Conservation (phyloP, 1,139 yeast species). For the Kodamaea derodonti region DNA sequence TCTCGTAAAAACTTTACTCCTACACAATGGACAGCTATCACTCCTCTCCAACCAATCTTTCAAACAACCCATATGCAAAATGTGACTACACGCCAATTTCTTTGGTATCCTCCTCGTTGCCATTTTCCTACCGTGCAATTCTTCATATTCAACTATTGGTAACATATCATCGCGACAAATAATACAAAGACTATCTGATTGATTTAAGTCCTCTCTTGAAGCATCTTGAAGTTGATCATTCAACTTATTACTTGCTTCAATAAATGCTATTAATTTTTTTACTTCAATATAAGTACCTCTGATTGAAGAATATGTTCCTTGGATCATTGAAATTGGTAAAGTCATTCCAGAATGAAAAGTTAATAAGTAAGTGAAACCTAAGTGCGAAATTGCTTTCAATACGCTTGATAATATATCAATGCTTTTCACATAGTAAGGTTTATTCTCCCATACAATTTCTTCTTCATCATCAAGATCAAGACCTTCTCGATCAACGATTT, state of each 20-base stretch:
- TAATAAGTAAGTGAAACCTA: slow-evolving; percentile 34
- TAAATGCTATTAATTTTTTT: slow-evolving; percentile 49
- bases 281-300: slow-evolving; percentile 48
- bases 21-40: slow-evolving; percentile 87
- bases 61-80: slow-evolving; percentile 84
- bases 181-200: slow-evolving; percentile 65
- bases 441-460: slow-evolving; percentile 68
- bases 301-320: slow-evolving; percentile 60
- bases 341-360: slow-evolving; percentile 51
- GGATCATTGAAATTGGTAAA: slow-evolving; percentile 63
- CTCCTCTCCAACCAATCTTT: slow-evolving; percentile 93
- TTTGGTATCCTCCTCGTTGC: slow-evolving; percentile 59
- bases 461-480: slow-evolving; percentile 24
- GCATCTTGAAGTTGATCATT: slow-evolving; percentile 63
- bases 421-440: slow-evolving; percentile 56
- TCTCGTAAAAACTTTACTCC: slow-evolving; percentile 61
- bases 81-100: slow-evolving; percentile 78
- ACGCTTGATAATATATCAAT: slow-evolving; percentile 51
- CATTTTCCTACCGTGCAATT: slow-evolving; percentile 19
- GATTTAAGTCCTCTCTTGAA: slow-evolving; percentile 54
- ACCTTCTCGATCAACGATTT: slow-evolving; percentile 7
- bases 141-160: slow-evolving; percentile 29
- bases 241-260: slow-evolving; percentile 62
- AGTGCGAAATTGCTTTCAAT: slow-evolving; percentile 34
- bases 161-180: slow-evolving; percentile 85